These are phyloP conservation scores for Cladosporium sphaerospermum DNA, from an alignment of 2,329 filamentous ascomycete species.

Conservation along the genomic window DNA sequence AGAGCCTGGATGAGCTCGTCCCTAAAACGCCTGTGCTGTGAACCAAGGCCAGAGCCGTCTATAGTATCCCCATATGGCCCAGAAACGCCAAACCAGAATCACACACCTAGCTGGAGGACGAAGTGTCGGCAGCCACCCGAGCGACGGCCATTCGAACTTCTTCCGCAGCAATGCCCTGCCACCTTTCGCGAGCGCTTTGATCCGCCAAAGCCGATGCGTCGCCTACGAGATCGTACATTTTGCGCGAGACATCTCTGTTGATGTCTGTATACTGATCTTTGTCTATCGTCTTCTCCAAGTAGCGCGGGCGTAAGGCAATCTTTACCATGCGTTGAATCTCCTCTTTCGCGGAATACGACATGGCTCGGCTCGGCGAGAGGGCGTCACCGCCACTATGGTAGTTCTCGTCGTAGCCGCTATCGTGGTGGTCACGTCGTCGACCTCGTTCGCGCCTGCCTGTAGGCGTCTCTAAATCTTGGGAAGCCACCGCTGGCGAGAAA, in stretches of 20 bases:
- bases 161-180: constrained; percentile 68
- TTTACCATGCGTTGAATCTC: constrained; percentile 87
- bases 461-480: constrained; percentile 13
- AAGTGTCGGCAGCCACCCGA: not conserved
- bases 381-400: constrained; percentile 24
- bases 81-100: not conserved
- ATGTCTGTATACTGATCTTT: constrained; percentile 89
- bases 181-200: constrained; percentile 58
- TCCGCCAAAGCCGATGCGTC: constrained; percentile 51
- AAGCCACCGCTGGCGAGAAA: constrained; percentile 43
- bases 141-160: constrained; percentile 72
- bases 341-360: constrained; percentile 79
- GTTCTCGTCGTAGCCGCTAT: constrained; percentile 19
- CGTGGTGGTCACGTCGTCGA: constrained; percentile 17
- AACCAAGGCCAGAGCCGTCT: not conserved
- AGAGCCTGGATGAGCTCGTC: not conserved
- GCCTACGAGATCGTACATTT: constrained; percentile 67
- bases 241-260: constrained; percentile 82
- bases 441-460: constrained; percentile 18
- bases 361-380: constrained; percentile 33
- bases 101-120: not conserved
- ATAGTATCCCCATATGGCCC: constrained; percentile 3
- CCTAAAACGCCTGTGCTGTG: constrained; percentile 8
- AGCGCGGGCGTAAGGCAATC: constrained; percentile 72
- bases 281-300: constrained; percentile 69